Conservation (phyloP, 2,329 filamentous ascomycete species). For the Cladosporium colombiae region DNA sequence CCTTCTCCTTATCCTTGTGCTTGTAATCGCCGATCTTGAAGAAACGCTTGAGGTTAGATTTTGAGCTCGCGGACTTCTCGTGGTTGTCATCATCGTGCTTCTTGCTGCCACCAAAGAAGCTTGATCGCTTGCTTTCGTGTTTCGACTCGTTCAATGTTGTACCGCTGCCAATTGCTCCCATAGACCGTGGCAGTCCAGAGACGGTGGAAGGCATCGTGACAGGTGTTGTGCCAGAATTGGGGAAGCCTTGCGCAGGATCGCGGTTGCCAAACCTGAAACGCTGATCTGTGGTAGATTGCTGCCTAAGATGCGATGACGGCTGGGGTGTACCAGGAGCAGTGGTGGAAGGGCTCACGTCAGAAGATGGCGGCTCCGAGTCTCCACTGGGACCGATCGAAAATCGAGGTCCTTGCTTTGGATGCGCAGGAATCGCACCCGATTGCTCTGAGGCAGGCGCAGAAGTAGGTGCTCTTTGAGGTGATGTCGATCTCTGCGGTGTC, state of each 20-base stretch:
- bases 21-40: conserved; percentile 74
- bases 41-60: conserved; percentile 95
- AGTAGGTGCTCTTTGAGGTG: conserved; percentile 39
- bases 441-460: conserved; percentile 30
- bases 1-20: conserved; percentile 62
- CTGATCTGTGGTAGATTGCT: conserved; percentile 15
- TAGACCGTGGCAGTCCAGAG: conserved; percentile 47
- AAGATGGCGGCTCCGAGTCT: conserved; percentile 56
- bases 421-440: conserved; percentile 40
- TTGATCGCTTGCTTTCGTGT: conserved; percentile 52
- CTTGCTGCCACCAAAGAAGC: conserved; percentile 56
- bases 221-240: conserved; percentile 44
- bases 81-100: conserved; percentile 51
- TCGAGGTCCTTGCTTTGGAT: conserved; percentile 52
- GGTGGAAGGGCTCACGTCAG: conserved; percentile 61
- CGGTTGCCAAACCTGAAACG: conserved; percentile 81
- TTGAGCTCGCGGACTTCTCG: conserved; percentile 58
- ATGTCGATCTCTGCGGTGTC: conserved; percentile 60
- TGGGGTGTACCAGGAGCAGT: conserved; percentile 55
- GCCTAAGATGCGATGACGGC: conserved; percentile 3
- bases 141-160: conserved; percentile 33
- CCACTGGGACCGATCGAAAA: conserved; percentile 60
- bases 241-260: conserved; percentile 61
- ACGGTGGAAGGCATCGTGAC: conserved; percentile 22
- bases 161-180: conserved; percentile 42